Conservation (phyloP, 164 flowering plant species). For the Vitis labrusca region DNA sequence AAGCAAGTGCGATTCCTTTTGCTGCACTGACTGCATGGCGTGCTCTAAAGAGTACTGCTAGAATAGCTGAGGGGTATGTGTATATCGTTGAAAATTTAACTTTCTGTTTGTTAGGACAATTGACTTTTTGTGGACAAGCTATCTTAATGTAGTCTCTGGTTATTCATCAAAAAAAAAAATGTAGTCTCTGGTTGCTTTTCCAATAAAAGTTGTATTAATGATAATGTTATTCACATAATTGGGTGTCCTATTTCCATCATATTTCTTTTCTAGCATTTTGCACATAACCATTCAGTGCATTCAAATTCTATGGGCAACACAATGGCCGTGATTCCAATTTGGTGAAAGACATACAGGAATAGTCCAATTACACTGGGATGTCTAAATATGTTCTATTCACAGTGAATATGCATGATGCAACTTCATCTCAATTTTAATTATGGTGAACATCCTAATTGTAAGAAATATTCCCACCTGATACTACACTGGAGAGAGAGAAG, state of each 20-base stretch:
- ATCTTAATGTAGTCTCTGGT: neutral
- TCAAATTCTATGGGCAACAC: too few species aligned
- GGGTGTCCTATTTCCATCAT: neutral
- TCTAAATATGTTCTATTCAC: too few species aligned
- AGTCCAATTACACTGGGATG: too few species aligned
- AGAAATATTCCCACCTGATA: too few species aligned
- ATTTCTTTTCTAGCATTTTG: neutral
- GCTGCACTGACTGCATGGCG: constrained; percentile 99
- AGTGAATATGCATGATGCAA: too few species aligned
- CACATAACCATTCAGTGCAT: too few species aligned
- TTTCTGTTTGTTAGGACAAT: neutral
- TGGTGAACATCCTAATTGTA: too few species aligned
- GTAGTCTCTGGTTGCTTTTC: neutral
- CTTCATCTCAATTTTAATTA: too few species aligned
- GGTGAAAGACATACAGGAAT: too few species aligned
- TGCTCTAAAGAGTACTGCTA: constrained; percentile 85
- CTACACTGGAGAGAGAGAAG: too few species aligned
- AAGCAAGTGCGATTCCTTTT: constrained; percentile 96
- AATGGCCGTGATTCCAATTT: too few species aligned
- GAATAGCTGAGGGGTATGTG: constrained; percentile 78
- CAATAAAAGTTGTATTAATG: neutral
- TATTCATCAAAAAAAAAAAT: too few species aligned
- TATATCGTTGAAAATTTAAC: neutral
- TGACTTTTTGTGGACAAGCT: neutral
- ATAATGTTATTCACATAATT: neutral